These are phyloP conservation scores for Penicillium paneum DNA, from an alignment of 2,329 filamentous ascomycete species.

Conservation along the genomic window DNA sequence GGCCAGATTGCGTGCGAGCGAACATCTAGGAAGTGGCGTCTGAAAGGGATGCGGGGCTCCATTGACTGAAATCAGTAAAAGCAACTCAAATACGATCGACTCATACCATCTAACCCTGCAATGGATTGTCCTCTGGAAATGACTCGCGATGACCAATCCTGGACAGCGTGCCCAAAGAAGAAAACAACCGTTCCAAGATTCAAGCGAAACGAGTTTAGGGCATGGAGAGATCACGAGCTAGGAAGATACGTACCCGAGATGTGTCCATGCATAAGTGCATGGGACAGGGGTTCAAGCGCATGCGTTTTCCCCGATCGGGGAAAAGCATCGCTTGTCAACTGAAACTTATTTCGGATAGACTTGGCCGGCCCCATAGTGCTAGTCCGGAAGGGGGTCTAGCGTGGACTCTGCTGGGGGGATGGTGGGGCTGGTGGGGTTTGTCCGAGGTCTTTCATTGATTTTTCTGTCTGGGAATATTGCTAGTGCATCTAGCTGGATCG, in stretches of 20 bases:
- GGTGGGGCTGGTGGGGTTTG: neutral
- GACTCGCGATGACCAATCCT: neutral
- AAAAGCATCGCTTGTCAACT: conserved; percentile 19
- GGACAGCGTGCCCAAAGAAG: neutral
- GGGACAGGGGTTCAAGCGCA: neutral
- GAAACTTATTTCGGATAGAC: conserved; percentile 9
- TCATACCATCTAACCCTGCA: neutral
- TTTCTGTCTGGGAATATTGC: too few species aligned
- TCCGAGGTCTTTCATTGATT: neutral
- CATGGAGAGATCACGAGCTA: neutral
- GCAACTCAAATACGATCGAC: neutral
- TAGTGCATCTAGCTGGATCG: too few species aligned
- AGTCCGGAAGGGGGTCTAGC: neutral
- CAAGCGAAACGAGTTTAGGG: conserved; percentile 2
- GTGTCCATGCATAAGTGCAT: neutral
- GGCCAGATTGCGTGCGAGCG: neutral
- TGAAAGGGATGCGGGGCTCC: neutral
- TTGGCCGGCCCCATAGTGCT: neutral
- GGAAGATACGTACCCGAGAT: neutral
- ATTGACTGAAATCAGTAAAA: neutral
- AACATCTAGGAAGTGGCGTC: neutral
- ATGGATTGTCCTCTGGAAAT: neutral
- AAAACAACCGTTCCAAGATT: too few species aligned
- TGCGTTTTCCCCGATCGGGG: conserved; percentile 11
- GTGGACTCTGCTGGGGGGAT: neutral